Evolutionary conservation across 345 rosid species (phyloP).

Genomic region (Kandelia obovata): DNA sequence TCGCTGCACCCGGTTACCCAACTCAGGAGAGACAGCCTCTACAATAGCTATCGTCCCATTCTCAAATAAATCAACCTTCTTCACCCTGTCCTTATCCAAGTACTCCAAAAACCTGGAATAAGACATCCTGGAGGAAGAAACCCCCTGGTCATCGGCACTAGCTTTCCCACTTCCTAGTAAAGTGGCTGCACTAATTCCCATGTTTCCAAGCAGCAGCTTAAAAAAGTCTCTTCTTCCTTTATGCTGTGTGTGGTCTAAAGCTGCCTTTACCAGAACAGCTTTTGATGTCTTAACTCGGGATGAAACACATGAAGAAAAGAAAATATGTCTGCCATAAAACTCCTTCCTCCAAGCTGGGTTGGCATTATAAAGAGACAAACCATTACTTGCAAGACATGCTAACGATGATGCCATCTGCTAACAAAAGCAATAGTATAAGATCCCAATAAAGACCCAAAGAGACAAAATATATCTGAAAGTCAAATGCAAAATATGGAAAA

Average conservation of each 20-base stretch:
- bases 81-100: constrained; percentile 84
- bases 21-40: constrained; percentile 93
- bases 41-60: constrained; percentile 97
- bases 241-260: constrained; percentile 44
- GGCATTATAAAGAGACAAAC: constrained; percentile 36
- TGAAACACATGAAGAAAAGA: constrained; percentile 31
- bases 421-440: not conserved
- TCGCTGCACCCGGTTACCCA: constrained; percentile 88
- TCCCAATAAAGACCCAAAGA: not conserved
- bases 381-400: constrained; percentile 66
- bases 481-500: not conserved
- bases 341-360: constrained; percentile 38
- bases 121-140: constrained; percentile 96
- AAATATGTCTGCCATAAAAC: constrained; percentile 36
- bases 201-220: constrained; percentile 62
- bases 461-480: not conserved
- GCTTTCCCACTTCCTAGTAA: constrained; percentile 68
- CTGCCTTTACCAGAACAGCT: constrained; percentile 42
- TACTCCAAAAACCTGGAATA: constrained; percentile 96
- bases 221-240: constrained; percentile 75
- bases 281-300: constrained; percentile 36
- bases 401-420: constrained; percentile 73
- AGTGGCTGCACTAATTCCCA: constrained; percentile 53
- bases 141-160: constrained; percentile 83
- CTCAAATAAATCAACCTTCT: constrained; percentile 86